Evolutionary conservation across 805 yeast genomes (phyloP).

Genomic region (Candida incommunis): DNA sequence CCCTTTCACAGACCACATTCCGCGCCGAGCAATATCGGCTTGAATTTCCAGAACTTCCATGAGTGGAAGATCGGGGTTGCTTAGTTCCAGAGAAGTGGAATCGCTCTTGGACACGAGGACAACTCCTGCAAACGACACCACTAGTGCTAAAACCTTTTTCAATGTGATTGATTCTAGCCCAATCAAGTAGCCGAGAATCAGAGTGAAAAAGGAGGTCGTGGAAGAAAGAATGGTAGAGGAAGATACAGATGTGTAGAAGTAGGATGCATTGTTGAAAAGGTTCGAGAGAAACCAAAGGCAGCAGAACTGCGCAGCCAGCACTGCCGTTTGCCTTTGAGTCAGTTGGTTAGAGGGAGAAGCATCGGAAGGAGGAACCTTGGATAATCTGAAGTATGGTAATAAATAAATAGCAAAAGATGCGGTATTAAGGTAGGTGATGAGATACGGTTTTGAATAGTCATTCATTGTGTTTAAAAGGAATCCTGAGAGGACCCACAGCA

Average conservation of each 20-base stretch:
- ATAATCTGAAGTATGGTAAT: slow-evolving; percentile 32
- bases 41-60: background rate
- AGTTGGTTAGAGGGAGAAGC: slow-evolving; percentile 5
- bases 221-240: slow-evolving; percentile 88
- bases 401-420: slow-evolving; percentile 70
- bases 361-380: background rate
- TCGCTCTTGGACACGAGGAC: slow-evolving; percentile 53
- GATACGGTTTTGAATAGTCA: slow-evolving; percentile 74
- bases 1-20: slow-evolving; percentile 37
- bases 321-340: slow-evolving; percentile 44
- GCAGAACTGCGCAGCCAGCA: slow-evolving; percentile 68
- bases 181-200: slow-evolving; percentile 61
- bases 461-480: slow-evolving; percentile 60
- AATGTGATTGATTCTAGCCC: slow-evolving; percentile 54
- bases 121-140: slow-evolving; percentile 67
- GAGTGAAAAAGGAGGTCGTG: slow-evolving; percentile 86
- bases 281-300: slow-evolving; percentile 85
- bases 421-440: slow-evolving; percentile 85
- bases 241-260: slow-evolving; percentile 82
- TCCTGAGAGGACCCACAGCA: slow-evolving; percentile 85
- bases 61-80: slow-evolving; percentile 10
- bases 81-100: slow-evolving; percentile 4
- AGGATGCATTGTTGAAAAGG: slow-evolving; percentile 73
- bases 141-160: slow-evolving; percentile 53
- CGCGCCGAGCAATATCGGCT: background rate